phyloP scores from a whole-genome alignment of 2,329 filamentous ascomycete genomes.

The Fusarium scirpi region DNA sequence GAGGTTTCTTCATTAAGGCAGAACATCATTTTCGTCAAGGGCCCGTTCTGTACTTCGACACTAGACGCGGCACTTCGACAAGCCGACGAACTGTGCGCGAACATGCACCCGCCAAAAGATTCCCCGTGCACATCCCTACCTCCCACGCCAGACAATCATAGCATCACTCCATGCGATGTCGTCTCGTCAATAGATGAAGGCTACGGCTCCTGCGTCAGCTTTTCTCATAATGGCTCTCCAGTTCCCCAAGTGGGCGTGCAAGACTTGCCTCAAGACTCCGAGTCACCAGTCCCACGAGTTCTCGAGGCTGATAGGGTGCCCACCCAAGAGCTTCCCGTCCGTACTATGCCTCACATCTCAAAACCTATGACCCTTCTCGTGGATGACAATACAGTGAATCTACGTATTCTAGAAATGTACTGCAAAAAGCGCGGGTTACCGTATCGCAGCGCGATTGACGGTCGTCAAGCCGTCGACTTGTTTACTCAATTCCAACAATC shows the following conservation, averaged over 20 bases:
- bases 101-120: background rate
- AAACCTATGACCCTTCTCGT: conserved; percentile 54
- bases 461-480: conserved; percentile 57
- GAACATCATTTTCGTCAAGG: conserved; percentile 32
- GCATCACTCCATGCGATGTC: background rate
- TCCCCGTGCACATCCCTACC: background rate
- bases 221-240: too few relatives aligned
- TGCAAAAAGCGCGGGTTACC: conserved; percentile 58
- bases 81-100: conserved; percentile 8
- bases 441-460: conserved; percentile 58
- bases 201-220: too few relatives aligned
- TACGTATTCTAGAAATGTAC: conserved; percentile 61
- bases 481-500: conserved; percentile 40
- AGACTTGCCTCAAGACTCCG: too few relatives aligned
- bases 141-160: too few relatives aligned
- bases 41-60: conserved; percentile 16
- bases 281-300: too few relatives aligned
- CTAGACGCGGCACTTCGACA: conserved; percentile 29
- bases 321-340: background rate
- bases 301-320: background rate
- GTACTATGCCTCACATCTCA: background rate
- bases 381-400: conserved; percentile 62
- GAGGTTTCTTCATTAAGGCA: background rate
- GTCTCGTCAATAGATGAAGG: conserved; percentile 3
- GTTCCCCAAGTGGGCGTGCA: too few relatives aligned